A percentile compares a stretch with the other conserved stretches of the same genome.
These are phyloP conservation scores for Alternaria atra DNA, from an alignment of 2,329 filamentous ascomycete genomes.

Conservation along the genomic window DNA sequence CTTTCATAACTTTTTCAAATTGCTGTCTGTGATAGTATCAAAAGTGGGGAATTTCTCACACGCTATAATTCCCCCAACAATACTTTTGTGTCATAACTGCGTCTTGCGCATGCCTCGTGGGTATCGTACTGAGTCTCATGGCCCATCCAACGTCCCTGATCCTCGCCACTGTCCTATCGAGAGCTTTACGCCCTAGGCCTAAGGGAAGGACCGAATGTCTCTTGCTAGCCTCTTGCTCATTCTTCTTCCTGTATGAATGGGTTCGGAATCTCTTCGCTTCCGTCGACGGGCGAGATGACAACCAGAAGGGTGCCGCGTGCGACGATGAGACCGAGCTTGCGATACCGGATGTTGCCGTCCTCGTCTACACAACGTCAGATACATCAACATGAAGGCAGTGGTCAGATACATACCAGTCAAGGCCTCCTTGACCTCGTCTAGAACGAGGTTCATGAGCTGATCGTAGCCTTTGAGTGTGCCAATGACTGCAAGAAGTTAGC, in stretches of 20 bases:
- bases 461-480: conserved; percentile 95
- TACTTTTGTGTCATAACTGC: background rate
- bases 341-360: conserved; percentile 84
- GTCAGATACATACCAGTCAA: conserved; percentile 75
- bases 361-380: conserved; percentile 71
- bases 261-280: conserved; percentile 95
- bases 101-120: conserved; percentile 7
- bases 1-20: background rate
- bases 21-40: background rate
- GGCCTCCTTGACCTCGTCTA: conserved; percentile 91
- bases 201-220: background rate
- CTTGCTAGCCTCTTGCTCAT: conserved; percentile 17
- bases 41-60: background rate
- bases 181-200: background rate
- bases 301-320: conserved; percentile 92
- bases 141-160: conserved; percentile 2
- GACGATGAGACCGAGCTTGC: conserved; percentile 83
- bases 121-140: conserved; percentile 6
- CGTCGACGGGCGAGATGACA: conserved; percentile 89
- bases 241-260: conserved; percentile 79
- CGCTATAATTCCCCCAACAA: background rate
- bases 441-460: conserved; percentile 95
- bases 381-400: background rate
- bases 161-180: background rate
- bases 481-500: conserved; percentile 66